phyloP scores from a whole-genome alignment of 495 filamentous ascomycete genomes.

The Podospora pseudoanserina region DNA sequence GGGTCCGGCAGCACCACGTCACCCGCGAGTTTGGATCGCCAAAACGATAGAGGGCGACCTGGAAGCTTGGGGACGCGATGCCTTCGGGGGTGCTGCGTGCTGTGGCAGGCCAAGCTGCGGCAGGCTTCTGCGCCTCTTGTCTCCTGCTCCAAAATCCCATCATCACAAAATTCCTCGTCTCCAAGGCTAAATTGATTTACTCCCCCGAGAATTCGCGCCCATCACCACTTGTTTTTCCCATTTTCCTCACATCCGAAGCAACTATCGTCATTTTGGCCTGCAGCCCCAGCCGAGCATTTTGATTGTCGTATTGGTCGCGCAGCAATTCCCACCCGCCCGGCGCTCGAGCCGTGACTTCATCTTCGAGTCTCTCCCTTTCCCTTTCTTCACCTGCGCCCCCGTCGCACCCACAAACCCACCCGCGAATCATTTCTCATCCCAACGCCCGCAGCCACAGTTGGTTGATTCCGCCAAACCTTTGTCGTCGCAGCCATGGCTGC shows the following conservation, averaged over 20 bases:
- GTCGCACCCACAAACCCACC: conserved; percentile 1
- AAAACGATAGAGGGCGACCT: conserved; percentile 18
- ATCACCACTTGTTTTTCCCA: neutral
- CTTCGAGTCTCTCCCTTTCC: neutral
- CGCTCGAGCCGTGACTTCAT: conserved; percentile 1
- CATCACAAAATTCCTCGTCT: conserved; percentile 14
- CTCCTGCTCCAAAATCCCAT: neutral
- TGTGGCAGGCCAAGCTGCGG: conserved; percentile 22
- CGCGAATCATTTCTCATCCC: neutral
- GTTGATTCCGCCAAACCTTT: neutral
- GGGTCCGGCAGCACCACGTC: conserved; percentile 13
- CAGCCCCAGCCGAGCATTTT: conserved; percentile 1
- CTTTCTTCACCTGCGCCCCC: neutral
- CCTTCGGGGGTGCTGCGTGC: conserved; percentile 17
- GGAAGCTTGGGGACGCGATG: conserved; percentile 27
- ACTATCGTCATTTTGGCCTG: neutral
- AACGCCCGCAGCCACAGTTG: neutral
- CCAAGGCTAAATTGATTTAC: neutral
- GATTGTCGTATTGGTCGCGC: conserved; percentile 1
- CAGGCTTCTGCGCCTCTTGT: conserved; percentile 21
- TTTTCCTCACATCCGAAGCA: neutral
- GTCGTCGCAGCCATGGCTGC: conserved; percentile 29
- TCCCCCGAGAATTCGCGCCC: neutral
- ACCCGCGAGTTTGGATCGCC: conserved; percentile 17
- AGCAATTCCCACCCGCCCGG: neutral